Conservation (phyloP, 495 filamentous ascomycete species). For the Friedmanniomyces simplex region DNA sequence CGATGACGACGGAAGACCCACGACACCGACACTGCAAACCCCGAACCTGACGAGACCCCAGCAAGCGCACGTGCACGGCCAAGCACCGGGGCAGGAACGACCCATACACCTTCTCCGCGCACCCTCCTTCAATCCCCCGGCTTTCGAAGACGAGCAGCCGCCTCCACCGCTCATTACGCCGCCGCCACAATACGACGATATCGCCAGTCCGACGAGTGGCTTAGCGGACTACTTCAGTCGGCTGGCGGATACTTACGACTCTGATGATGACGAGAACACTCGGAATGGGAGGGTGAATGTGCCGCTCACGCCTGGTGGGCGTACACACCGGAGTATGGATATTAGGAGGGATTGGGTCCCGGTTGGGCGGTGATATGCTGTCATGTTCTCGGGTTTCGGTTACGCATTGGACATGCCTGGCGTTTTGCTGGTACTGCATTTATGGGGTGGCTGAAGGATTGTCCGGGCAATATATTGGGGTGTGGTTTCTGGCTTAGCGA, state of each 20-base stretch:
- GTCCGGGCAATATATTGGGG: too few species aligned
- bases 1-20: neutral
- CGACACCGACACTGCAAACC: slow-evolving; percentile 26
- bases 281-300: slow-evolving; percentile 47
- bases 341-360: slow-evolving; percentile 32
- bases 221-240: slow-evolving; percentile 87
- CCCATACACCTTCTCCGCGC: slow-evolving; percentile 85
- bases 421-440: too few species aligned
- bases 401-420: too few species aligned
- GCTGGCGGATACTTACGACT: slow-evolving; percentile 50
- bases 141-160: slow-evolving; percentile 81
- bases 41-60: slow-evolving; percentile 29
- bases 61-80: slow-evolving; percentile 29
- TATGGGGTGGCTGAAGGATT: too few species aligned
- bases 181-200: slow-evolving; percentile 75
- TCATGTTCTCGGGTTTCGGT: too few species aligned
- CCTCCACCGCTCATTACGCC: slow-evolving; percentile 76
- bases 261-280: slow-evolving; percentile 39
- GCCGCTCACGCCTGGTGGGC: slow-evolving; percentile 58
- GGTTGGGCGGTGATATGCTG: slow-evolving; percentile 2
- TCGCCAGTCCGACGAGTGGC: slow-evolving; percentile 64
- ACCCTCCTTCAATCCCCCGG: slow-evolving; percentile 81
- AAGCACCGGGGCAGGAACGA: slow-evolving; percentile 29
- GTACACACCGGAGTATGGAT: slow-evolving; percentile 61
- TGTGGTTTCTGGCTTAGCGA: too few species aligned